Evolutionary conservation across 2,329 filamentous ascomycete genomes (phyloP).

Genomic region (Cladorrhinum sp.): DNA sequence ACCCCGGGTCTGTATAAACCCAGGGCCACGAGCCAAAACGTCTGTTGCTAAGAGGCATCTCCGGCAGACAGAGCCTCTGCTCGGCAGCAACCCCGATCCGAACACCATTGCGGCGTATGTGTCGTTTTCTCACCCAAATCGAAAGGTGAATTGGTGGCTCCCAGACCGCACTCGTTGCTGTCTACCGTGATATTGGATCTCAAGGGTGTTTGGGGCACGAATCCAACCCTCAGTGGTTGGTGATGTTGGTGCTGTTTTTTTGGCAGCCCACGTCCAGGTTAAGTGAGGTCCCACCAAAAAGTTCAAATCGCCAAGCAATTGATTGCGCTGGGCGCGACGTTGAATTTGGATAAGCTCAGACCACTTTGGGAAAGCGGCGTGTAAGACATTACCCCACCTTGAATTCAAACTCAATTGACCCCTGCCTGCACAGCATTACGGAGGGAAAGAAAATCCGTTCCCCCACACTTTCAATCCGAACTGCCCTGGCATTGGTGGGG

Average conservation of each 20-base stretch:
- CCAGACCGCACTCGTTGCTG: neutral
- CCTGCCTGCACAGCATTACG: neutral
- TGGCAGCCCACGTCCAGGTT: neutral
- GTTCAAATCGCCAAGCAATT: neutral
- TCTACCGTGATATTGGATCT: neutral
- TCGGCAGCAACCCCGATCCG: conserved; percentile 14
- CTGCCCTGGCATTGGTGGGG: conserved; percentile 15
- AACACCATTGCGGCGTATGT: conserved; percentile 19
- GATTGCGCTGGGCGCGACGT: neutral
- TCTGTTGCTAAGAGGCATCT: conserved; percentile 15
- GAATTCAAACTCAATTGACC: neutral
- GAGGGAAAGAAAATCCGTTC: conserved; percentile 9
- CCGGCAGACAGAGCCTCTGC: conserved; percentile 19
- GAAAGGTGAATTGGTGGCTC: neutral
- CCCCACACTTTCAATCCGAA: conserved; percentile 5
- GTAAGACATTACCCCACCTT: too few relatives aligned
- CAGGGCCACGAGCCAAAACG: neutral
- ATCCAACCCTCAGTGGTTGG: neutral
- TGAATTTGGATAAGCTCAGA: neutral
- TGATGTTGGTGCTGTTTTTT: neutral
- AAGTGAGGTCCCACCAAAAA: neutral
- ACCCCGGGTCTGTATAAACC: conserved; percentile 11
- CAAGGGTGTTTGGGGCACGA: neutral
- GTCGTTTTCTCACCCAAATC: neutral
- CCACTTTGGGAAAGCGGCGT: neutral